phyloP scores from a whole-genome alignment of 179 eudicot genomes.

The Vitellaria paradoxa region DNA sequence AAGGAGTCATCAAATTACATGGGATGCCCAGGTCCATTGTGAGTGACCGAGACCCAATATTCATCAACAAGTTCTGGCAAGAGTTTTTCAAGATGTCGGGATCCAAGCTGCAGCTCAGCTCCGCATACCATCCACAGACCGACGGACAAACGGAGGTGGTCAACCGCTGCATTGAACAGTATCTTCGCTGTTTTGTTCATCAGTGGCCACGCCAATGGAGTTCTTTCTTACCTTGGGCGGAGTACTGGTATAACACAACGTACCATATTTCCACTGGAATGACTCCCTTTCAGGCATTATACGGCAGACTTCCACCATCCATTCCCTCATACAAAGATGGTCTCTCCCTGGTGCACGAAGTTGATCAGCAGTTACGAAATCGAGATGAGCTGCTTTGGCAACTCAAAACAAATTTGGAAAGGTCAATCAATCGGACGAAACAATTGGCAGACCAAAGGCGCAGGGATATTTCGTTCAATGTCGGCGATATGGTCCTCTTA shows the following conservation, averaged over 20 bases:
- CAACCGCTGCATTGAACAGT: too few species aligned
- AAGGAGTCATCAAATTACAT: too few species aligned
- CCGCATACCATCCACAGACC: too few species aligned
- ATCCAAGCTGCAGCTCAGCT: neutral
- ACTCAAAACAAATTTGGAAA: neutral
- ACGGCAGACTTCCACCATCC: too few species aligned
- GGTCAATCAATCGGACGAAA: neutral
- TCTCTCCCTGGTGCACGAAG: neutral
- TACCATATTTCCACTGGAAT: neutral
- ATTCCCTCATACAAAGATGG: too few species aligned
- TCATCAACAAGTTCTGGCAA: neutral
- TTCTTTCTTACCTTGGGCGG: neutral
- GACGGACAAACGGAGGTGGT: too few species aligned
- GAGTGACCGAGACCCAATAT: neutral
- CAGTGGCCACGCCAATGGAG: too few species aligned
- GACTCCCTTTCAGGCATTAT: too few species aligned
- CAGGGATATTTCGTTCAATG: neutral
- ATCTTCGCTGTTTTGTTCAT: too few species aligned
- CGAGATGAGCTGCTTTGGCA: neutral
- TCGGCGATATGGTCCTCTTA: neutral
- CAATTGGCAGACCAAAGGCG: neutral
- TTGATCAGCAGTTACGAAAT: neutral
- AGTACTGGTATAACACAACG: neutral
- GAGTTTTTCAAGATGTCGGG: neutral
- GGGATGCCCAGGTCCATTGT: too few species aligned